Evolutionary conservation across 306 rosid genomes (phyloP).

Genomic region (Rubus idaeus): DNA sequence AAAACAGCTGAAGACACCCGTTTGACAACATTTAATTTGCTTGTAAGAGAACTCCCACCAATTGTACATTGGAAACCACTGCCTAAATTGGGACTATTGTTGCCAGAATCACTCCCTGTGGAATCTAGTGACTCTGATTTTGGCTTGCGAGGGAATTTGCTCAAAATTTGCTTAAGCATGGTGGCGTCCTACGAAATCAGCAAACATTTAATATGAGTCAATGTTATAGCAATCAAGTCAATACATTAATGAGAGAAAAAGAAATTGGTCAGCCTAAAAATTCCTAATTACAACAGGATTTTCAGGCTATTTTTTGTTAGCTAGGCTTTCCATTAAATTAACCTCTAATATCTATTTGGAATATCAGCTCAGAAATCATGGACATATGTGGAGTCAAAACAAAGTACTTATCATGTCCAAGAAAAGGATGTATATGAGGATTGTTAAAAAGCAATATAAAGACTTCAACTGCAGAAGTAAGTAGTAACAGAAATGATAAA

Average conservation of each 20-base stretch:
- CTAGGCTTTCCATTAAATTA: neutral
- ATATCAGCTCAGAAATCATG: conserved; percentile 2
- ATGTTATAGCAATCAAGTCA: conserved; percentile 24
- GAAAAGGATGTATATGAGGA: neutral
- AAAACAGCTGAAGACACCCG: conserved; percentile 96
- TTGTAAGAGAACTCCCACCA: conserved; percentile 87
- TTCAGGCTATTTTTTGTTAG: neutral
- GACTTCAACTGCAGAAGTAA: neutral
- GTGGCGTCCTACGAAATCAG: conserved; percentile 33
- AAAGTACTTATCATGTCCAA: conserved; percentile 1
- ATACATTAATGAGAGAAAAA: neutral
- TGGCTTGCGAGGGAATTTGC: conserved; percentile 84
- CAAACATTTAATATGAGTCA: conserved; percentile 28
- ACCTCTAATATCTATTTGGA: neutral
- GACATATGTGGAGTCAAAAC: neutral
- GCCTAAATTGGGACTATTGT: conserved; percentile 55
- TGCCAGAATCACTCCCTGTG: conserved; percentile 64
- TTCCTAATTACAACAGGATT: neutral
- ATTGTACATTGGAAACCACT: conserved; percentile 92
- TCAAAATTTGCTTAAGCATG: conserved; percentile 92
- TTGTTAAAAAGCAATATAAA: conserved; percentile 1
- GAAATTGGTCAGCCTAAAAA: neutral
- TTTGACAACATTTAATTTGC: conserved; percentile 92
- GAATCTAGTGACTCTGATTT: conserved; percentile 71
- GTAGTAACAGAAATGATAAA: too few relatives aligned